A percentile compares a stretch with the other conserved stretches of the same genome.
Conservation (phyloP, 441 rosid genomes). For the Adansonia rubrostipa region DNA sequence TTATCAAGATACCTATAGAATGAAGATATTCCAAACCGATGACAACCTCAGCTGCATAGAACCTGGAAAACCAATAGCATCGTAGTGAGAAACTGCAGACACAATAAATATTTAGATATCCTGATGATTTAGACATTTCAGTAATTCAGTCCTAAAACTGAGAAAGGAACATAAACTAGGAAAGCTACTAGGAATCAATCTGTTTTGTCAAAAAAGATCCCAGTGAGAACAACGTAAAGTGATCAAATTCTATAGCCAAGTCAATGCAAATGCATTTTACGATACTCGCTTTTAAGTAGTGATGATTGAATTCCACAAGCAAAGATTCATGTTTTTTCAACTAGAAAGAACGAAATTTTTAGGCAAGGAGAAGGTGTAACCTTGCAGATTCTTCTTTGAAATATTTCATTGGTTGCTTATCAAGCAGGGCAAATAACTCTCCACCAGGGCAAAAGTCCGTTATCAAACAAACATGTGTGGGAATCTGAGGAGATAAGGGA, state of each 20-base stretch:
- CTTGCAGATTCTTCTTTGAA: slow-evolving; percentile 91
- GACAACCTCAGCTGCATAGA: slow-evolving; percentile 92
- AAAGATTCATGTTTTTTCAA: slow-evolving; percentile 9
- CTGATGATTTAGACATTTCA: not conserved
- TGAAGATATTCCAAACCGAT: slow-evolving; percentile 94
- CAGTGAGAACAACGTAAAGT: not conserved
- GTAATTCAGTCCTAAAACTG: slow-evolving; percentile 6
- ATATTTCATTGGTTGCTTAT: slow-evolving; percentile 89
- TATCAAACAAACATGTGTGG: slow-evolving; percentile 94
- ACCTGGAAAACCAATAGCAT: slow-evolving; percentile 55
- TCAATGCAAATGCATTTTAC: not conserved
- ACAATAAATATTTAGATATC: not conserved
- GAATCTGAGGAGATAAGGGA: slow-evolving; percentile 64
- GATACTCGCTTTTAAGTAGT: not conserved
- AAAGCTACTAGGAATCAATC: not conserved
- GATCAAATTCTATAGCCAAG: slow-evolving; percentile 10
- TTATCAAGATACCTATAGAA: slow-evolving; percentile 73
- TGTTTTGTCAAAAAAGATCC: not conserved
- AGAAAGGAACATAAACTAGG: not conserved
- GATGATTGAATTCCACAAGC: slow-evolving; percentile 1
- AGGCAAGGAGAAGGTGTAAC: slow-evolving; percentile 38
- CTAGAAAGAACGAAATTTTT: not conserved
- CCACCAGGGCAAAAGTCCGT: slow-evolving; percentile 99
- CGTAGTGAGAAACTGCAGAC: slow-evolving; percentile 13
- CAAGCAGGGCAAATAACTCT: slow-evolving; percentile 90